Evolutionary conservation across 2,329 filamentous ascomycete genomes (phyloP).

Genomic region (Phaeophleospora eucalypticola): DNA sequence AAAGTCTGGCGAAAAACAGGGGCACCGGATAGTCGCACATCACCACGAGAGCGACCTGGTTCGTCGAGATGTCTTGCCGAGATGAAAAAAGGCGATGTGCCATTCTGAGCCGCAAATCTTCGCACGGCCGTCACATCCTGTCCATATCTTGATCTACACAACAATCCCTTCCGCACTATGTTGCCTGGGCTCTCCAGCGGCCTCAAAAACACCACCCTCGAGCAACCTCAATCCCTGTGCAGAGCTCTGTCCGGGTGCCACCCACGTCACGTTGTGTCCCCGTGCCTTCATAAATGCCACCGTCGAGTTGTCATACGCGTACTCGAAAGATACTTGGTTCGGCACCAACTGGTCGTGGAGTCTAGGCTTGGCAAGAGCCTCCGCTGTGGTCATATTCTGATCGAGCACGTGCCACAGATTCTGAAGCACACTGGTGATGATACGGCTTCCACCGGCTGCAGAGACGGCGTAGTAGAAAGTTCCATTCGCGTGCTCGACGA

Average conservation of each 20-base stretch:
- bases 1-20: too few species aligned
- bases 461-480: slow-evolving; percentile 66
- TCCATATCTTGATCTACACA: too few species aligned
- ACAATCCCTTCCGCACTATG: slow-evolving; percentile 62
- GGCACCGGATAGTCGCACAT: too few species aligned
- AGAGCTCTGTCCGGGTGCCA: slow-evolving; percentile 59
- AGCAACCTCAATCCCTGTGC: slow-evolving; percentile 66
- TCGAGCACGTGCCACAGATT: slow-evolving; percentile 70
- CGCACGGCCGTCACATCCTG: too few species aligned
- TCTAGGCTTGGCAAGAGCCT: slow-evolving; percentile 63
- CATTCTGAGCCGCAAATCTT: too few species aligned
- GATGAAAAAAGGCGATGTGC: too few species aligned
- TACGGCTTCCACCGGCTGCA: slow-evolving; percentile 73
- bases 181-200: slow-evolving; percentile 72
- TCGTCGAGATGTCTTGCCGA: too few species aligned
- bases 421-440: slow-evolving; percentile 75
- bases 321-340: slow-evolving; percentile 64
- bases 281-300: slow-evolving; percentile 58
- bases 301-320: slow-evolving; percentile 60
- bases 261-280: slow-evolving; percentile 70
- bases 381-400: slow-evolving; percentile 53
- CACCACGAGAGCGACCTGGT: too few species aligned
- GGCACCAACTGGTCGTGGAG: slow-evolving; percentile 81
- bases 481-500: slow-evolving; percentile 64
- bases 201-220: slow-evolving; percentile 68